A percentile compares a stretch with the other conserved stretches of the same genome.
Evolutionary conservation across 768 basidiomycete genomes (phyloP).

Genomic region (Boletus eberwhitei): DNA sequence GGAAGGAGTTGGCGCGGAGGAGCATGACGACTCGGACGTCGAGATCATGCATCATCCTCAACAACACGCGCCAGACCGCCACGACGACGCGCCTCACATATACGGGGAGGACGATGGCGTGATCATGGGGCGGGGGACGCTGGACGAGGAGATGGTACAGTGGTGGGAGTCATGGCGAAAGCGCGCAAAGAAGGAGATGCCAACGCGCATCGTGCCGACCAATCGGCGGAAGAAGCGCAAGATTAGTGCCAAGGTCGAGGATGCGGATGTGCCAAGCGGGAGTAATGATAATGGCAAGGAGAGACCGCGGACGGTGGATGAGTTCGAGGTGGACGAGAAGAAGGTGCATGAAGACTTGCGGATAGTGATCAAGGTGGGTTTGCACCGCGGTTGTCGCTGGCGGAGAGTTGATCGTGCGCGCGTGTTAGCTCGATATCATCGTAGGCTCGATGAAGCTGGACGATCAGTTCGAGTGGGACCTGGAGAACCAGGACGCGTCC

Average conservation of each 20-base stretch:
- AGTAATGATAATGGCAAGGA: constrained; percentile 34
- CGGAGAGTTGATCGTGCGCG: neutral
- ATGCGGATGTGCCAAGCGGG: constrained; percentile 21
- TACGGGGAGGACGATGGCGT: constrained; percentile 23
- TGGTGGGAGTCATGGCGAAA: constrained; percentile 80
- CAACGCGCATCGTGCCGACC: constrained; percentile 24
- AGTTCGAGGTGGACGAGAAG: constrained; percentile 63
- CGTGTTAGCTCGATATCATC: constrained; percentile 82
- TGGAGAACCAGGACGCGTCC: constrained; percentile 72
- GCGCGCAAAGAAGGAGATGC: constrained; percentile 35
- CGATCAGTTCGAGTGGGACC: constrained; percentile 98
- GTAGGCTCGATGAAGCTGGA: constrained; percentile 90
- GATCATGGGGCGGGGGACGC: constrained; percentile 34
- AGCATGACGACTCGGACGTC: constrained; percentile 29
- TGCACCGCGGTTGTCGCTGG: neutral
- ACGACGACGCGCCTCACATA: constrained; percentile 23
- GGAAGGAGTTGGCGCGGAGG: constrained; percentile 26
- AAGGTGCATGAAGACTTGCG: constrained; percentile 81
- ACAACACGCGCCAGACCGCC: constrained; percentile 9
- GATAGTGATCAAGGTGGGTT: constrained; percentile 82
- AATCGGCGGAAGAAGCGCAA: constrained; percentile 44
- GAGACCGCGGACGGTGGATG: constrained; percentile 52
- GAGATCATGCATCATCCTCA: constrained; percentile 18
- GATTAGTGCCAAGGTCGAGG: constrained; percentile 30
- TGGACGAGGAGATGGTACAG: constrained; percentile 47